phyloP scores from a whole-genome alignment of 2,329 filamentous ascomycete genomes.

The Blumeria graminis region DNA sequence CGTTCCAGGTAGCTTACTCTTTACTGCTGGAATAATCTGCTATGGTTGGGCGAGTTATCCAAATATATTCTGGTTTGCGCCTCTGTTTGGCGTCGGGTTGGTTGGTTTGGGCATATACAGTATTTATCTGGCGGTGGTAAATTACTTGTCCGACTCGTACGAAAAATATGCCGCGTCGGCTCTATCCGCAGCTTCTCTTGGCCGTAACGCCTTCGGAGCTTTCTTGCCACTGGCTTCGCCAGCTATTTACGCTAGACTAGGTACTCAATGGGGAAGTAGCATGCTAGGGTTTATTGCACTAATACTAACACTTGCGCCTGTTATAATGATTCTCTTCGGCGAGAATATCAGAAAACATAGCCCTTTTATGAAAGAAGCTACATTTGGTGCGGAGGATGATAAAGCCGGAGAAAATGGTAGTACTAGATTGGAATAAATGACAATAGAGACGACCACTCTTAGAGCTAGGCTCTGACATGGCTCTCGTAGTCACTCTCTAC shows the following conservation, averaged over 20 bases:
- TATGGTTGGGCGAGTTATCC: slow-evolving; percentile 16
- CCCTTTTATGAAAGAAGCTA: slow-evolving; percentile 16
- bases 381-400: background rate
- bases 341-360: slow-evolving; percentile 17
- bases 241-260: slow-evolving; percentile 15
- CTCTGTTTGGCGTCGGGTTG: slow-evolving; percentile 24
- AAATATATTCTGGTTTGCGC: slow-evolving; percentile 21
- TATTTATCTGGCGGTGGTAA: slow-evolving; percentile 31
- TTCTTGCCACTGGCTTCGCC: slow-evolving; percentile 20
- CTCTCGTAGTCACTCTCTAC: too few relatives aligned
- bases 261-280: slow-evolving; percentile 20
- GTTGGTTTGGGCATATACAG: slow-evolving; percentile 21
- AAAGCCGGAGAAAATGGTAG: too few relatives aligned
- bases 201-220: slow-evolving; percentile 20
- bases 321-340: slow-evolving; percentile 18
- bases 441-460: too few relatives aligned
- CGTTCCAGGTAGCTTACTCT: slow-evolving; percentile 13
- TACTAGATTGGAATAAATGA: too few relatives aligned
- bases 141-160: slow-evolving; percentile 31
- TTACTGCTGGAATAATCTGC: slow-evolving; percentile 29
- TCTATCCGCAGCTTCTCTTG: slow-evolving; percentile 25
- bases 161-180: slow-evolving; percentile 30
- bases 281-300: slow-evolving; percentile 20
- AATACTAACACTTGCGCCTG: slow-evolving; percentile 14
- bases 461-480: too few relatives aligned